Evolutionary conservation across 208 protist genomes (phyloP).

Genomic region (Wallacemonas collosoma): DNA sequence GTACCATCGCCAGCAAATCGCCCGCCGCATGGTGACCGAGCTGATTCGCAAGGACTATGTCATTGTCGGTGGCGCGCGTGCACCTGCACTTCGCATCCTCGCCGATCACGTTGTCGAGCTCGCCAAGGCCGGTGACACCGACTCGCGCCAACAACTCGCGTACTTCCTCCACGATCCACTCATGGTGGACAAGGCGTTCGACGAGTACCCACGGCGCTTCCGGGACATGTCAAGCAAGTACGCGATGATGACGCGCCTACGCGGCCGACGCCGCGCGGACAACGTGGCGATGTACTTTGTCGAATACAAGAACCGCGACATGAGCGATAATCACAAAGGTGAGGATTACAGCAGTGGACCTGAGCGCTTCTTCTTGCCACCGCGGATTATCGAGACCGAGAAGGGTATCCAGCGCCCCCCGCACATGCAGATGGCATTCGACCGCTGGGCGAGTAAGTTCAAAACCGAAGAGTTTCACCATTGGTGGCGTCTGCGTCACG

Average conservation of each 20-base stretch:
- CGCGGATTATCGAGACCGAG: conserved; percentile 85
- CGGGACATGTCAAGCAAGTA: conserved; percentile 84
- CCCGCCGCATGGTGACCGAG: conserved; percentile 90
- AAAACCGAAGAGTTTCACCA: conserved; percentile 93
- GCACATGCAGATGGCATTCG: conserved; percentile 94
- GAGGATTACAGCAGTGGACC: conserved; percentile 85
- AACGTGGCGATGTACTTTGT: conserved; percentile 91
- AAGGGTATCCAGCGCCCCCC: conserved; percentile 88
- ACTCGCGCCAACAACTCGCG: conserved; percentile 88
- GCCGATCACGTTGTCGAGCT: conserved; percentile 90
- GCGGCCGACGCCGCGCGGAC: conserved; percentile 67
- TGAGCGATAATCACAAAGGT: conserved; percentile 91
- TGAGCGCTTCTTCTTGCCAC: conserved; percentile 90
- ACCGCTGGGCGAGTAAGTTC: conserved; percentile 91
- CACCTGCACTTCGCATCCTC: conserved; percentile 83
- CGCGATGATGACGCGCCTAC: conserved; percentile 87
- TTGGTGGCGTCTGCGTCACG: conserved; percentile 90
- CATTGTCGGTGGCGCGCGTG: conserved; percentile 86
- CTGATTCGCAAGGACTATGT: conserved; percentile 89
- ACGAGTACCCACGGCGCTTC: conserved; percentile 90
- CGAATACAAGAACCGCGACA: conserved; percentile 88
- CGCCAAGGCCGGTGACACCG: conserved; percentile 86
- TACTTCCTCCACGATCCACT: conserved; percentile 89
- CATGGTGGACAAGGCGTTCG: conserved; percentile 93
- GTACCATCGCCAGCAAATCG: conserved; percentile 87